Evolutionary conservation across 106 monocot species (phyloP).

Genomic region (Posidonia australis): DNA sequence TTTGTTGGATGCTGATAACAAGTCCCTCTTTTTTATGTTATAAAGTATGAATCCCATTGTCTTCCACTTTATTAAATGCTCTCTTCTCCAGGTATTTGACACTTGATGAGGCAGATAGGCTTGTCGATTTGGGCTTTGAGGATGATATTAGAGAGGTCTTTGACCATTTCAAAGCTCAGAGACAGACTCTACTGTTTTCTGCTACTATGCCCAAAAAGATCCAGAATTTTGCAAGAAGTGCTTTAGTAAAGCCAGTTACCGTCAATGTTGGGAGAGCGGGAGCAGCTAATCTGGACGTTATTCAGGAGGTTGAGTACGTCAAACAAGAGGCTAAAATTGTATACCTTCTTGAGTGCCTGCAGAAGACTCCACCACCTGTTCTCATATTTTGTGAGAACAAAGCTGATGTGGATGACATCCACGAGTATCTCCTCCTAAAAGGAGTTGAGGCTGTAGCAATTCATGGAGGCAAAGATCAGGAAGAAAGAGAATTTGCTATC

Average conservation of each 20-base stretch:
- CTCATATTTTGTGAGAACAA: constrained; percentile 96
- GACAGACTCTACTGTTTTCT: constrained; percentile 89
- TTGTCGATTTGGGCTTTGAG: constrained; percentile 91
- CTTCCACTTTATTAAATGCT: neutral
- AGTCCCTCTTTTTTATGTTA: neutral
- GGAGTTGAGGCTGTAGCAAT: constrained; percentile 94
- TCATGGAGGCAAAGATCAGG: constrained; percentile 97
- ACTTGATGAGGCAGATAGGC: constrained; percentile 92
- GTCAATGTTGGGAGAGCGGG: constrained; percentile 98
- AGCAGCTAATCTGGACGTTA: constrained; percentile 94
- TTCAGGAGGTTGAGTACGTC: constrained; percentile 97
- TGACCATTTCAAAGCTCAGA: constrained; percentile 91
- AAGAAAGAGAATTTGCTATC: constrained; percentile 83
- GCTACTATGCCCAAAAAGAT: constrained; percentile 99
- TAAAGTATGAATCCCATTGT: neutral
- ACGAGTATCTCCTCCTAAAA: constrained; percentile 89
- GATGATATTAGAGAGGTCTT: constrained; percentile 93
- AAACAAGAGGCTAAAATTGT: constrained; percentile 96
- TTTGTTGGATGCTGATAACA: neutral
- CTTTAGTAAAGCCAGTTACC: constrained; percentile 80
- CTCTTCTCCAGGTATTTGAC: constrained; percentile 65
- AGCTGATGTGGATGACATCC: constrained; percentile 93
- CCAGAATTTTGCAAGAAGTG: constrained; percentile 74
- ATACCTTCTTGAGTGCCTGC: constrained; percentile 95
- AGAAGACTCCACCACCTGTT: constrained; percentile 95